These are phyloP conservation scores for Fusarium chaquense DNA, from an alignment of 2,329 filamentous ascomycete species.

Conservation along the genomic window DNA sequence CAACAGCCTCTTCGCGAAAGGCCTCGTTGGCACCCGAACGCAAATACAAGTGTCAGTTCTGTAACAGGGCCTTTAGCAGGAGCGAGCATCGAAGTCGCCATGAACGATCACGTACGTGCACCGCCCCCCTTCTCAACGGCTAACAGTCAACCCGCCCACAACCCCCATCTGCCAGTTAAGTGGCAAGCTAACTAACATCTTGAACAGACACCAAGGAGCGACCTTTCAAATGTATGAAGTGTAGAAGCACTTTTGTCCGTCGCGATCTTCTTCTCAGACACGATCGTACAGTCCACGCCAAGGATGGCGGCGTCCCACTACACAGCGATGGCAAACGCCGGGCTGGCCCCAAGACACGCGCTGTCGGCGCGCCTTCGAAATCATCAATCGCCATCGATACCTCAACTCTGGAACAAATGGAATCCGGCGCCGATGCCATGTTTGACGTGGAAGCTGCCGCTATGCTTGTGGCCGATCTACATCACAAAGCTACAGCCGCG, in stretches of 20 bases:
- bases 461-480: slow-evolving; percentile 98
- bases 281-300: slow-evolving; percentile 97
- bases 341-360: slow-evolving; percentile 74
- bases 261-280: slow-evolving; percentile 96
- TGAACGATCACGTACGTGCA: slow-evolving; percentile 96
- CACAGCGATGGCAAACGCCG: slow-evolving; percentile 95
- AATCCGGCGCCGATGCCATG: slow-evolving; percentile 88
- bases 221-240: slow-evolving; percentile 99
- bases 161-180: slow-evolving; percentile 11
- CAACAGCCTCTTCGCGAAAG: slow-evolving; percentile 81
- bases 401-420: slow-evolving; percentile 89
- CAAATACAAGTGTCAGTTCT: slow-evolving; percentile 99
- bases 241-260: slow-evolving; percentile 96
- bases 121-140: slow-evolving; percentile 26
- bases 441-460: slow-evolving; percentile 97
- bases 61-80: slow-evolving; percentile 95
- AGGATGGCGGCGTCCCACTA: slow-evolving; percentile 93
- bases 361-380: slow-evolving; percentile 76
- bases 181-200: slow-evolving; percentile 51
- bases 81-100: slow-evolving; percentile 97
- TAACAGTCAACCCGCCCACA: slow-evolving; percentile 20
- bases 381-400: slow-evolving; percentile 83
- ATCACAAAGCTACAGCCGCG: slow-evolving; percentile 88
- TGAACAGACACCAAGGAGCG: slow-evolving; percentile 93
- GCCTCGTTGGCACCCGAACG: slow-evolving; percentile 85